phyloP scores from a whole-genome alignment of 768 basidiomycete species.

The Boletus eberwhitei region DNA sequence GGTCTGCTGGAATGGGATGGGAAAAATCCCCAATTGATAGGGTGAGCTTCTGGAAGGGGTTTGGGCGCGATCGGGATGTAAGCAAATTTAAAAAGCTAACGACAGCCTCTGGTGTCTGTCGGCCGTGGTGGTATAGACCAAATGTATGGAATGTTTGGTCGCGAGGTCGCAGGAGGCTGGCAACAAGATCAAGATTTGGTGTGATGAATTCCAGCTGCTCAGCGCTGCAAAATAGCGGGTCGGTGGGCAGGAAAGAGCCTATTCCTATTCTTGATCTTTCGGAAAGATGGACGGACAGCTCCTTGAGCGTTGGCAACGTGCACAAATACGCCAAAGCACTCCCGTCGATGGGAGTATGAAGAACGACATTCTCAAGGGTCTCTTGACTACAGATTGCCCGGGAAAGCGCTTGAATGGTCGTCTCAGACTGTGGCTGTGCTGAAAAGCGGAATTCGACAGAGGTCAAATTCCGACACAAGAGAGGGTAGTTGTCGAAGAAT shows the following conservation, averaged over 20 bases:
- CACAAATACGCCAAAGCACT: conserved; percentile 3
- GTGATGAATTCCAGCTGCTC: neutral
- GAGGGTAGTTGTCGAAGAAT: conserved; percentile 11
- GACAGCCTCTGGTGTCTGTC: neutral
- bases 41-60: neutral
- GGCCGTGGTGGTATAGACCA: neutral
- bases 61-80: neutral
- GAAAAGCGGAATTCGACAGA: conserved; percentile 1
- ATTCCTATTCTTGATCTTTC: neutral
- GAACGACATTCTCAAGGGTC: neutral
- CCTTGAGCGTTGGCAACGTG: conserved; percentile 6
- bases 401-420: conserved; percentile 1
- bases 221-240: neutral
- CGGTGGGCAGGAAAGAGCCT: neutral
- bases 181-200: conserved; percentile 4
- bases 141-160: conserved; percentile 8
- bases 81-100: conserved; percentile 1
- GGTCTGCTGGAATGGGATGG: neutral
- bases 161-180: conserved; percentile 5
- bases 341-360: neutral
- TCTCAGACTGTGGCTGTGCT: neutral
- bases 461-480: neutral
- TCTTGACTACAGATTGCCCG: conserved; percentile 1
- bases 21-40: neutral
- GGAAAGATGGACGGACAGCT: neutral